phyloP scores from a whole-genome alignment of 169 alveolate genomes.

The Plasmodium gaboni region DNA sequence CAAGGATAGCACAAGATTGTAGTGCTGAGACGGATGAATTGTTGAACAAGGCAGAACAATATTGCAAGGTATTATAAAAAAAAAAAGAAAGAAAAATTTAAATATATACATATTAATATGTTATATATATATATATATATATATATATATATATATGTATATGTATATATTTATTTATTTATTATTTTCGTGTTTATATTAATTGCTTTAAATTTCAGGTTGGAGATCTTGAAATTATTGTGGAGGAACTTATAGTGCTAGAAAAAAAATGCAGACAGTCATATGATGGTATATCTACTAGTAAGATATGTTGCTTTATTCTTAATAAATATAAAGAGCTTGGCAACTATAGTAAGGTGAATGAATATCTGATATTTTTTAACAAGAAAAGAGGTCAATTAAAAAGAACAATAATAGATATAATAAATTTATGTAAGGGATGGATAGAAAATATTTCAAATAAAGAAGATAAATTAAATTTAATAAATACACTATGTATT shows the following conservation, averaged over 20 bases:
- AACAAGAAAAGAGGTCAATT: slow-evolving; percentile 82
- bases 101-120: too few species aligned
- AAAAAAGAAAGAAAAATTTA: too few species aligned
- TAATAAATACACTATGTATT: slow-evolving; percentile 78
- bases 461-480: slow-evolving; percentile 75
- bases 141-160: background rate
- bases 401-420: slow-evolving; percentile 80
- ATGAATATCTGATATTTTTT: slow-evolving; percentile 79
- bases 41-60: slow-evolving; percentile 32
- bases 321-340: slow-evolving; percentile 76
- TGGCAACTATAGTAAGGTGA: slow-evolving; percentile 78
- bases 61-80: slow-evolving; percentile 10
- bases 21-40: slow-evolving; percentile 59
- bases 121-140: background rate
- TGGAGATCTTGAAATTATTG: slow-evolving; percentile 30
- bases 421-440: slow-evolving; percentile 77
- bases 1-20: slow-evolving; percentile 64
- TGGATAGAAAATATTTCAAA: slow-evolving; percentile 78
- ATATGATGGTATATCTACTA: slow-evolving; percentile 83
- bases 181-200: background rate
- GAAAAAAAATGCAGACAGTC: slow-evolving; percentile 84
- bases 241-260: slow-evolving; percentile 26
- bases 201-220: background rate
- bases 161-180: background rate
- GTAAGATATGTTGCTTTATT: slow-evolving; percentile 79